These are phyloP conservation scores for Betula pendula DNA, from an alignment of 306 rosid species.

Conservation along the genomic window DNA sequence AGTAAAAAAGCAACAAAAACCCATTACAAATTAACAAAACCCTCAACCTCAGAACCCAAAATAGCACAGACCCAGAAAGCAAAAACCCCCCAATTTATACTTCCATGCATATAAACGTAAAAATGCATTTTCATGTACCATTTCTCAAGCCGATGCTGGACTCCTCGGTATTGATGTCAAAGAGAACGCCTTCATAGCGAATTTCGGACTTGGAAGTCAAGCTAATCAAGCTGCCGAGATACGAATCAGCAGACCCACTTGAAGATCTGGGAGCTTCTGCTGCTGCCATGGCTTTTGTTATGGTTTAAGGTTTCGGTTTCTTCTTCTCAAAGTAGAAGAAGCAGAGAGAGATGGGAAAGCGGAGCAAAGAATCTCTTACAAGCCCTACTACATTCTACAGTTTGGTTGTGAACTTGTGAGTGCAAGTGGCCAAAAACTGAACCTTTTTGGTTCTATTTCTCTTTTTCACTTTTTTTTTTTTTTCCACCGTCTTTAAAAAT, in stretches of 20 bases:
- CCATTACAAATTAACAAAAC: background rate
- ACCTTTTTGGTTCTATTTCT: background rate
- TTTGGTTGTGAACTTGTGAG: background rate
- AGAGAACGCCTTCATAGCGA: slow-evolving; percentile 40
- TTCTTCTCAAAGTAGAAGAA: background rate
- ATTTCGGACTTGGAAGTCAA: slow-evolving; percentile 41
- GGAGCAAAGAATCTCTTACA: background rate
- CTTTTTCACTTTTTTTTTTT: no score
- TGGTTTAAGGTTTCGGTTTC: background rate
- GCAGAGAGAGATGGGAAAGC: slow-evolving; percentile 5
- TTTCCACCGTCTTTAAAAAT: no score
- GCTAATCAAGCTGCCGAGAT: slow-evolving; percentile 39
- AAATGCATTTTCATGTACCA: slow-evolving; percentile 13
- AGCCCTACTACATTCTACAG: background rate
- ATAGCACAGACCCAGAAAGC: slow-evolving; percentile 3
- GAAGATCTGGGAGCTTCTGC: slow-evolving; percentile 32
- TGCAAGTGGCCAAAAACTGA: background rate
- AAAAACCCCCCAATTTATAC: background rate
- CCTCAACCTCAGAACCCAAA: background rate
- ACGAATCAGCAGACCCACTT: slow-evolving; percentile 32
- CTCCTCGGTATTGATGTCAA: slow-evolving; percentile 33
- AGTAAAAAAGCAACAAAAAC: background rate
- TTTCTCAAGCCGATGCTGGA: slow-evolving; percentile 38
- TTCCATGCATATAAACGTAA: background rate
- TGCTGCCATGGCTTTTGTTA: slow-evolving; percentile 8